Percentiles rank a stretch among this genome's conserved stretches.
Evolutionary conservation across 768 basidiomycete genomes (phyloP).

Genomic region (Pleurotus tuoliensis): DNA sequence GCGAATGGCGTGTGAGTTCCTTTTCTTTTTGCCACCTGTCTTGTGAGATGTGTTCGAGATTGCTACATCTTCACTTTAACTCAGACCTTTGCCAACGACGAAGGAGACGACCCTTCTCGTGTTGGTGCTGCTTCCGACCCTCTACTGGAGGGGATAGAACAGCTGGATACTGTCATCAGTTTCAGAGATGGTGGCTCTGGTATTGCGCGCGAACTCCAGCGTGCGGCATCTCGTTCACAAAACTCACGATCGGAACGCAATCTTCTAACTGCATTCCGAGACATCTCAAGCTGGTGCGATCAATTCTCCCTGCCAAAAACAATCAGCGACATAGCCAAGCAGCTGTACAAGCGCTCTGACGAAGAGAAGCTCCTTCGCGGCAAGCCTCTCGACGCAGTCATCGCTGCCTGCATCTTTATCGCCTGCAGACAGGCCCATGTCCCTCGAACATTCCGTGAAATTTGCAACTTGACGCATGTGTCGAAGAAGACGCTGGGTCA

Average conservation of each 20-base stretch:
- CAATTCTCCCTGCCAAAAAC: slow-evolving; percentile 91
- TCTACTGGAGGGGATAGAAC: slow-evolving; percentile 89
- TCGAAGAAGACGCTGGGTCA: slow-evolving; percentile 95
- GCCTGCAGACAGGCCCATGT: slow-evolving; percentile 94
- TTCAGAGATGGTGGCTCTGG: slow-evolving; percentile 95
- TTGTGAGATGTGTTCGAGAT: slow-evolving; percentile 15
- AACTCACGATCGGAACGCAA: slow-evolving; percentile 80
- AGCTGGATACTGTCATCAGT: slow-evolving; percentile 91
- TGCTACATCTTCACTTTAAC: slow-evolving; percentile 13
- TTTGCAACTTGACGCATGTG: slow-evolving; percentile 89
- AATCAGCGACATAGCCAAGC: slow-evolving; percentile 94
- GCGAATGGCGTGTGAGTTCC: slow-evolving; percentile 90
- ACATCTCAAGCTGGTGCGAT: slow-evolving; percentile 93
- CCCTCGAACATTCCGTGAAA: slow-evolving; percentile 94
- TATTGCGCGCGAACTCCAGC: slow-evolving; percentile 86
- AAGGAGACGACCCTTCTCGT: slow-evolving; percentile 99
- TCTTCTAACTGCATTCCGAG: slow-evolving; percentile 83
- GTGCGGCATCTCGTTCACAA: slow-evolving; percentile 81
- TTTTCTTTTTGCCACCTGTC: slow-evolving; percentile 8
- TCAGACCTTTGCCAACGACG: slow-evolving; percentile 98
- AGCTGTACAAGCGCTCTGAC: slow-evolving; percentile 94
- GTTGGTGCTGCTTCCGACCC: slow-evolving; percentile 96
- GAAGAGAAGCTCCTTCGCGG: slow-evolving; percentile 92
- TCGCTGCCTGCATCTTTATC: slow-evolving; percentile 97
- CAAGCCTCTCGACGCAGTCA: slow-evolving; percentile 88